Conservation (phyloP, 2,329 filamentous ascomycete species). For the Colletotrichum shisoi region DNA sequence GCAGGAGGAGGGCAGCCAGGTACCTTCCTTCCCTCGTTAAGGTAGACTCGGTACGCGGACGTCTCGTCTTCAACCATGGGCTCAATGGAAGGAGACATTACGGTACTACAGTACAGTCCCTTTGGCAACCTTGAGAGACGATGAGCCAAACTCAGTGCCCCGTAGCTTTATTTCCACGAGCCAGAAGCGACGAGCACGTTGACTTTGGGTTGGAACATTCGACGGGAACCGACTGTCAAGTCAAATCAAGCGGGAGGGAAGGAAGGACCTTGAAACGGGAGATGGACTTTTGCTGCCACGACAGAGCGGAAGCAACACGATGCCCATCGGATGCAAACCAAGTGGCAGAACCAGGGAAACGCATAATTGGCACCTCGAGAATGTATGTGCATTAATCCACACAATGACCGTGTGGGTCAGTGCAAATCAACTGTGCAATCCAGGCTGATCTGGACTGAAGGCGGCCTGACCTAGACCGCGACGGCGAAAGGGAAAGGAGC, state of each 20-base stretch:
- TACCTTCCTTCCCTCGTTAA: neutral
- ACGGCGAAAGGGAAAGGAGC: neutral
- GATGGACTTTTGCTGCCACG: neutral
- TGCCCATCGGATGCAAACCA: neutral
- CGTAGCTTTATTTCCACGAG: neutral
- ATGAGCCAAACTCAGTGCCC: neutral
- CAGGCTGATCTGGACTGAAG: conserved; percentile 1
- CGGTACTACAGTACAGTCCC: neutral
- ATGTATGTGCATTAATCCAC: neutral
- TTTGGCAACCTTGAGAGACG: neutral
- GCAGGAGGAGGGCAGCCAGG: neutral
- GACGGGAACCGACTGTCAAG: neutral
- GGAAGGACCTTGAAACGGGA: neutral
- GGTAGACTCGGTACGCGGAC: too few relatives aligned
- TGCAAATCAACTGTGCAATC: neutral
- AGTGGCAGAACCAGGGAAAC: neutral
- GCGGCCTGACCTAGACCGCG: neutral
- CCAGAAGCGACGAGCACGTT: neutral
- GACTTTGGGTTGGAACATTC: neutral
- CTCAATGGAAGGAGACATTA: neutral
- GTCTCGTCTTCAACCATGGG: too few relatives aligned
- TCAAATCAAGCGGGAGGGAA: conserved; percentile 4
- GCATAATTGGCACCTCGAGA: neutral
- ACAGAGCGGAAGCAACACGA: neutral
- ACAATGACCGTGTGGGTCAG: neutral